Evolutionary conservation across 73 alveolate species (phyloP).

Genomic region (Effrenium voratum): DNA sequence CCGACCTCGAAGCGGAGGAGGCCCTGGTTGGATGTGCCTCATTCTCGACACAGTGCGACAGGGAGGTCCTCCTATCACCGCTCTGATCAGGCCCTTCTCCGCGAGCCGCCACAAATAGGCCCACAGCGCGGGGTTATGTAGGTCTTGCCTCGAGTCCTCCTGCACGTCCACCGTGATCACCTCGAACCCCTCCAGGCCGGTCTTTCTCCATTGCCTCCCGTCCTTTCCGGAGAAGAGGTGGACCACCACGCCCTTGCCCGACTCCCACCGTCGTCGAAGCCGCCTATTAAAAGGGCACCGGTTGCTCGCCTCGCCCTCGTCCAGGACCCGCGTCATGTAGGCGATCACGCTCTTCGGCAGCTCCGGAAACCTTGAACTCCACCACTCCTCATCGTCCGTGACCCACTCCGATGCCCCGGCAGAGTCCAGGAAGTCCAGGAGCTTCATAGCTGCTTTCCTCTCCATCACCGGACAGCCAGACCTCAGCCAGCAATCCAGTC

Average conservation of each 20-base stretch:
- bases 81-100: background rate
- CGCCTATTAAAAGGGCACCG: too few relatives aligned
- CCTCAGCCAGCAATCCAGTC: too few relatives aligned
- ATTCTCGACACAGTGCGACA: background rate
- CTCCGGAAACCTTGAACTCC: too few relatives aligned
- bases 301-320: too few relatives aligned
- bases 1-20: background rate
- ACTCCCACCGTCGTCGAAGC: too few relatives aligned
- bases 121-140: background rate
- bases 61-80: background rate
- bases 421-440: too few relatives aligned
- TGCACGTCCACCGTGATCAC: background rate
- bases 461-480: too few relatives aligned
- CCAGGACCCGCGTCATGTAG: too few relatives aligned
- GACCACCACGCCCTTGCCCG: background rate
- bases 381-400: too few relatives aligned
- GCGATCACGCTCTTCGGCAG: too few relatives aligned
- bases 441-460: too few relatives aligned
- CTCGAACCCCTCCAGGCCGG: background rate
- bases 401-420: too few relatives aligned
- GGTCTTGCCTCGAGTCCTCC: background rate
- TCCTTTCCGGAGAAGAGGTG: background rate
- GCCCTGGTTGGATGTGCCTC: background rate
- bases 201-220: background rate
- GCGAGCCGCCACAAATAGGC: background rate